Conservation (phyloP, 768 basidiomycete genomes). For the Cystofilobasidium bisporidii region DNA sequence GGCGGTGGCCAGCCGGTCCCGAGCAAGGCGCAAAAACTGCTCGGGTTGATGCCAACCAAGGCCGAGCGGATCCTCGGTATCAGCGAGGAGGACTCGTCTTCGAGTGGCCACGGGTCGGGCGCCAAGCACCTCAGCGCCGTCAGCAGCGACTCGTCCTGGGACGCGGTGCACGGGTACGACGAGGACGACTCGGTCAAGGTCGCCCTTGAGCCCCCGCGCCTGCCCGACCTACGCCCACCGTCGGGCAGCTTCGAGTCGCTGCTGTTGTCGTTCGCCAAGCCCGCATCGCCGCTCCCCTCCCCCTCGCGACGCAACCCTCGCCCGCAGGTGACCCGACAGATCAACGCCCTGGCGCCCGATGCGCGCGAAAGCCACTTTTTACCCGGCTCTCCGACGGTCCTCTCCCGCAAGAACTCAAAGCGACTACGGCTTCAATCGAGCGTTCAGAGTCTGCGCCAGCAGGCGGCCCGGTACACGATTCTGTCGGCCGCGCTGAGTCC, state of each 20-base stretch:
- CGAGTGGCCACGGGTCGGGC: not conserved
- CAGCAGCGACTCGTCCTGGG: not conserved
- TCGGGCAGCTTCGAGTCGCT: not conserved
- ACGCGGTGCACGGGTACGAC: not conserved
- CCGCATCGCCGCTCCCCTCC: too few species aligned
- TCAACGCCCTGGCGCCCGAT: not conserved
- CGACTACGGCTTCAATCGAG: not conserved
- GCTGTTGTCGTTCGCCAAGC: not conserved
- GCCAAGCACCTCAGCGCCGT: not conserved
- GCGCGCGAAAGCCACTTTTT: conserved; percentile 2
- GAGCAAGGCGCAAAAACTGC: not conserved
- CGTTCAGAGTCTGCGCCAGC: not conserved
- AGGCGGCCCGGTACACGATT: not conserved
- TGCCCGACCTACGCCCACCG: not conserved
- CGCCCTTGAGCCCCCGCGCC: not conserved
- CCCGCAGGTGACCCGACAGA: not conserved
- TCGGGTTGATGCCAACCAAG: conserved; percentile 1
- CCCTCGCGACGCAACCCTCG: not conserved
- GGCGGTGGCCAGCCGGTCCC: conserved; percentile 1
- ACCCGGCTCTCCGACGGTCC: not conserved
- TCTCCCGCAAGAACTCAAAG: not conserved
- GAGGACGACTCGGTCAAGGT: not conserved
- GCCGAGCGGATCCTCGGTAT: not conserved
- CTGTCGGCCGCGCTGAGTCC: not conserved
- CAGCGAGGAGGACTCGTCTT: not conserved